Evolutionary conservation across 2,329 filamentous ascomycete species (phyloP).

Genomic region (Zymoseptoria pseudotritici): DNA sequence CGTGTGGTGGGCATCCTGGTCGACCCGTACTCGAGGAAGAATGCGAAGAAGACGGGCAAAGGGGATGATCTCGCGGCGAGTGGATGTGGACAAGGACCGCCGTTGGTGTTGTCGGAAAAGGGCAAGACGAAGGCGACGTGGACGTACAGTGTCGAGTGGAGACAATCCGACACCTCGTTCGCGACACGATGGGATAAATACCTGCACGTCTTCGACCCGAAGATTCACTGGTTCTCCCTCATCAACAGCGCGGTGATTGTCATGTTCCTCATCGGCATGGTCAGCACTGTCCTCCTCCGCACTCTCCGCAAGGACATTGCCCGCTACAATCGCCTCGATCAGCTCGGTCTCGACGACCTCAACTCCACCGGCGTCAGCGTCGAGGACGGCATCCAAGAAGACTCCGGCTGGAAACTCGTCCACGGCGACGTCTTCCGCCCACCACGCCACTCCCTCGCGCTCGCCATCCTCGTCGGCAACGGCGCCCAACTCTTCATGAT

Average conservation of each 20-base stretch:
- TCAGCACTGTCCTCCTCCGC: constrained; percentile 82
- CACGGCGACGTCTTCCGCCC: constrained; percentile 95
- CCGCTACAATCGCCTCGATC: constrained; percentile 88
- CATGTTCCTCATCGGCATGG: constrained; percentile 81
- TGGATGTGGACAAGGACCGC: constrained; percentile 55
- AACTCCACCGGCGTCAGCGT: constrained; percentile 56
- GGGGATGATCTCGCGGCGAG: constrained; percentile 39
- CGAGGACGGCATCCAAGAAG: constrained; percentile 92
- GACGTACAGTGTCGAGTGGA: constrained; percentile 92
- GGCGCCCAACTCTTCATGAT: constrained; percentile 96
- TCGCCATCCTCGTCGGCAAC: constrained; percentile 85
- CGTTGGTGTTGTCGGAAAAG: constrained; percentile 59
- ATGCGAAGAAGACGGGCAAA: constrained; percentile 46
- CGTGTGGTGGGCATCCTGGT: constrained; percentile 90
- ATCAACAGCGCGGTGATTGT: constrained; percentile 95
- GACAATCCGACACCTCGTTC: constrained; percentile 75
- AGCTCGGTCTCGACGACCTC: constrained; percentile 83
- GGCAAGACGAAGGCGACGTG: constrained; percentile 58
- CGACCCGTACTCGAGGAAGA: constrained; percentile 65
- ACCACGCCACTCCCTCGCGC: constrained; percentile 71
- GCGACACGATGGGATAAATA: constrained; percentile 99
- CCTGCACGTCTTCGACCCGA: constrained; percentile 90
- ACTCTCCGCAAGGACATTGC: constrained; percentile 92
- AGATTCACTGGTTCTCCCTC: constrained; percentile 98
- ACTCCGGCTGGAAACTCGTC: constrained; percentile 97